phyloP scores from a whole-genome alignment of 176 grass and related monocot genomes.

The Alloteropsis semialata region DNA sequence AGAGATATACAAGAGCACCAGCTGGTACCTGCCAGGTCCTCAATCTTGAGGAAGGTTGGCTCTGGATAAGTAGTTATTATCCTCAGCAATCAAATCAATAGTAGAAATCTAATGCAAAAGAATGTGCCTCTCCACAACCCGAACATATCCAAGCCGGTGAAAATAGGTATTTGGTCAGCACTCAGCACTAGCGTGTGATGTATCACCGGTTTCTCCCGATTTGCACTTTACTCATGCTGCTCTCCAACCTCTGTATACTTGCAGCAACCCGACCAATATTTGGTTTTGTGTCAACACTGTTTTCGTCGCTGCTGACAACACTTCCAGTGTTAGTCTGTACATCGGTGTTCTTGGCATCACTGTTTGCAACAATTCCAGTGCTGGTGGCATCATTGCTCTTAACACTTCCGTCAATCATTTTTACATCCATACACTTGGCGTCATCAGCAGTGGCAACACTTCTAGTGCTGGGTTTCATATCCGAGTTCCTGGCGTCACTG shows the following conservation, averaged over 20 bases:
- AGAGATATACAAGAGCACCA: conserved; percentile 27
- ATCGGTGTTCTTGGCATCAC: conserved; percentile 16
- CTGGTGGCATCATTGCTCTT: conserved; percentile 25
- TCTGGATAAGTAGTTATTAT: conserved; percentile 39
- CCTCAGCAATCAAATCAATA: conserved; percentile 47
- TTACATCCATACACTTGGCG: conserved; percentile 10
- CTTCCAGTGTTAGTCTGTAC: conserved; percentile 28
- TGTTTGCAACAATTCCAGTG: conserved; percentile 22
- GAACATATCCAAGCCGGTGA: conserved; percentile 29
- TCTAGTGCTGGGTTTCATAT: conserved; percentile 39
- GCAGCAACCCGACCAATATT: conserved; percentile 56
- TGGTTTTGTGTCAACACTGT: conserved; percentile 24
- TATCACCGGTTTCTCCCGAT: conserved; percentile 42
- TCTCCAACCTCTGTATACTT: conserved; percentile 56
- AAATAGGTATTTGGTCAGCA: conserved; percentile 23
- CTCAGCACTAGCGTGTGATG: conserved; percentile 15
- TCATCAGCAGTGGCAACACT: conserved; percentile 22
- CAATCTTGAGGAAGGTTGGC: conserved; percentile 28
- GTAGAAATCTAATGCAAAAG: conserved; percentile 47
- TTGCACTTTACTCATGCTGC: conserved; percentile 49
- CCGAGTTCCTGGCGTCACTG: conserved; percentile 28
- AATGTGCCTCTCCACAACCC: conserved; percentile 35
- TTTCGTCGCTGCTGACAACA: conserved; percentile 7
- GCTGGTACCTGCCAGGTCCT: conserved; percentile 34
- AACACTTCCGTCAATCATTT: background rate